These are phyloP conservation scores for Phytophthora foliorum DNA, from an alignment of 352 stramenopile species.

Conservation along the genomic window DNA sequence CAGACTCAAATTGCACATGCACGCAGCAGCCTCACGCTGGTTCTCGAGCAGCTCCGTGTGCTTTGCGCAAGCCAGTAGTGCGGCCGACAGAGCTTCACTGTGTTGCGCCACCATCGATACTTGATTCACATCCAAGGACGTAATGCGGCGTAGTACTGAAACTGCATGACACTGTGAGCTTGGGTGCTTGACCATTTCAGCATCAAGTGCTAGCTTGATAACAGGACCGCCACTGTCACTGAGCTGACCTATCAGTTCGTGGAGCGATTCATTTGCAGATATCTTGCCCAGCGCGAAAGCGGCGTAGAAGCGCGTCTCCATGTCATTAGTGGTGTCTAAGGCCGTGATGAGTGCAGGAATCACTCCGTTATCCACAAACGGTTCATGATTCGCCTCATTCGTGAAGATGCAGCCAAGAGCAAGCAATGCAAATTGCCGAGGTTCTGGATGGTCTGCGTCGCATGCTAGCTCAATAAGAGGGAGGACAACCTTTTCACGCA, in stretches of 20 bases:
- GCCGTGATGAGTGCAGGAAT: slow-evolving; percentile 78
- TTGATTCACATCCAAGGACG: slow-evolving; percentile 83
- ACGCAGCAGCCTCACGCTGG: slow-evolving; percentile 91
- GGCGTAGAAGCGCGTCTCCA: slow-evolving; percentile 95
- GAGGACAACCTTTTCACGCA: slow-evolving; percentile 65
- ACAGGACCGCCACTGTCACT: slow-evolving; percentile 61
- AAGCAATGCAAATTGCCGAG: slow-evolving; percentile 85
- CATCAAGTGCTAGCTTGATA: slow-evolving; percentile 69
- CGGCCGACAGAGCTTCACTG: slow-evolving; percentile 62
- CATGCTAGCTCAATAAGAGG: slow-evolving; percentile 68
- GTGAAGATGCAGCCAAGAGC: slow-evolving; percentile 88
- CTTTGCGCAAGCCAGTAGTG: slow-evolving; percentile 53
- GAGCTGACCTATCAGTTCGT: slow-evolving; percentile 67
- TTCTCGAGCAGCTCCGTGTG: slow-evolving; percentile 72
- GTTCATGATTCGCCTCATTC: slow-evolving; percentile 66
- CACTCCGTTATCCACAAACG: slow-evolving; percentile 76
- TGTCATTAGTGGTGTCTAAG: slow-evolving; percentile 68
- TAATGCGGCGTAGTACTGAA: slow-evolving; percentile 90
- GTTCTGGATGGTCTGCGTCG: slow-evolving; percentile 51
- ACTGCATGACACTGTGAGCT: slow-evolving; percentile 92
- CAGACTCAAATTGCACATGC: slow-evolving; percentile 90
- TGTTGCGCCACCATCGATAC: slow-evolving; percentile 81
- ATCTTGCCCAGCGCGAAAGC: slow-evolving; percentile 96
- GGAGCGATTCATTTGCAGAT: slow-evolving; percentile 77
- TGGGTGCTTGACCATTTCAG: slow-evolving; percentile 44